phyloP scores from a whole-genome alignment of 2,329 filamentous ascomycete genomes.

The Fusarium domesticum region DNA sequence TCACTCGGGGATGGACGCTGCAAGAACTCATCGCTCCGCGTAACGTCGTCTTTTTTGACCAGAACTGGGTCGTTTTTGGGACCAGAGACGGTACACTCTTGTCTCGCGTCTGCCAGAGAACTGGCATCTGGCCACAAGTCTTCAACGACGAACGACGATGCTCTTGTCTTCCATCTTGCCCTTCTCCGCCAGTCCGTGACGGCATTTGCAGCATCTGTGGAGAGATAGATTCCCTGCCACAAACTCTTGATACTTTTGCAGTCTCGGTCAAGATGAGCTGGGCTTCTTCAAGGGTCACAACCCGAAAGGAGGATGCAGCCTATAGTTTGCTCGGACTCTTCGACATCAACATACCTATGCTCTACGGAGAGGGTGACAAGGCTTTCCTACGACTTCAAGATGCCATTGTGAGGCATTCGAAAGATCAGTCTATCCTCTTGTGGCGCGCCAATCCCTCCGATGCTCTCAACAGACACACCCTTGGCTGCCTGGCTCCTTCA shows the following conservation, averaged over 20 bases:
- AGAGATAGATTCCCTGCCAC: constrained; percentile 13
- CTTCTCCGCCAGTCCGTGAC: constrained; percentile 7
- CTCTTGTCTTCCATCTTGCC: constrained; percentile 2
- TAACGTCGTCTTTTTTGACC: constrained; percentile 29
- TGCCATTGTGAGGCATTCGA: constrained; percentile 22
- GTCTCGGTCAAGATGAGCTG: constrained; percentile 29
- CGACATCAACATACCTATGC: constrained; percentile 29
- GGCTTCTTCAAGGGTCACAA: constrained; percentile 26
- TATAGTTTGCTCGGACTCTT: constrained; percentile 33
- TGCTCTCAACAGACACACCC: not conserved
- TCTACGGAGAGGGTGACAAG: constrained; percentile 31
- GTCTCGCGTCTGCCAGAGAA: constrained; percentile 13
- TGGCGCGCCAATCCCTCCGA: constrained; percentile 8
- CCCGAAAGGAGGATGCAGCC: constrained; percentile 30
- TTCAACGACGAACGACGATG: constrained; percentile 19
- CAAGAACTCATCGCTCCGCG: constrained; percentile 33
- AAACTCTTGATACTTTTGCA: constrained; percentile 22
- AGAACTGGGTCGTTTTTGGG: constrained; percentile 27
- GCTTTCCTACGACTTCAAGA: constrained; percentile 25
- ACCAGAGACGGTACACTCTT: constrained; percentile 21
- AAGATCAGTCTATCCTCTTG: constrained; percentile 24
- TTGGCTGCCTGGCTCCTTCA: constrained; percentile 19
- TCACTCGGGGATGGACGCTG: constrained; percentile 27
- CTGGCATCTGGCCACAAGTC: constrained; percentile 17
- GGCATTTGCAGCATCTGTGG: constrained; percentile 16